Conservation (phyloP, 2,329 filamentous ascomycete species). For the Phyllosticta citrichinensis region DNA sequence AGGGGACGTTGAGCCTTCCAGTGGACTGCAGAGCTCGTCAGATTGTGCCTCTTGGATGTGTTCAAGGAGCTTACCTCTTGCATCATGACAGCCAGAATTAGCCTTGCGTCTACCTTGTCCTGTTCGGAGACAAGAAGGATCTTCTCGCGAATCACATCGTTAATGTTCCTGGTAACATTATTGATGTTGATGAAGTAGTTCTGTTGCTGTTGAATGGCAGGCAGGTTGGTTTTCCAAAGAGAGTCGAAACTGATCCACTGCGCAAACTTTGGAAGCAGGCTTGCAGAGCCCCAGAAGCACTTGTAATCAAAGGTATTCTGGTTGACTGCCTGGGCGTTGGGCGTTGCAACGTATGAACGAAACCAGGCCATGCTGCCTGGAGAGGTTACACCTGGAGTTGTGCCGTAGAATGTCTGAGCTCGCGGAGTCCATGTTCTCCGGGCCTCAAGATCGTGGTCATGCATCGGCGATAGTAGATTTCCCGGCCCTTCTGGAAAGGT, state of each 20-base stretch:
- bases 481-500: background rate
- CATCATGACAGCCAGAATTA: constrained; percentile 17
- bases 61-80: constrained; percentile 11
- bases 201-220: background rate
- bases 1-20: constrained; percentile 12
- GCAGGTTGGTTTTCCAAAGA: background rate
- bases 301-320: background rate
- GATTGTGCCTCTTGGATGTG: background rate
- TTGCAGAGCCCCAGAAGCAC: background rate
- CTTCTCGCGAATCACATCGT: background rate
- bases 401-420: background rate
- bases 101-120: constrained; percentile 12
- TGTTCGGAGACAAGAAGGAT: constrained; percentile 12
- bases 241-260: background rate
- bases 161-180: background rate
- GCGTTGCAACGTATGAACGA: background rate
- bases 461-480: background rate
- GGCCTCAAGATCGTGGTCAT: background rate
- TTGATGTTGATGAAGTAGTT: background rate
- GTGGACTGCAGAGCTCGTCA: background rate
- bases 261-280: background rate
- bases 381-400: background rate
- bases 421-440: background rate
- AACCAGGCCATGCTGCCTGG: background rate
- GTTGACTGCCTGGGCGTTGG: background rate